Base-by-base conservation (phyloP, 495 filamentous ascomycete genomes). In the Aspergillus panamensis region DNA sequence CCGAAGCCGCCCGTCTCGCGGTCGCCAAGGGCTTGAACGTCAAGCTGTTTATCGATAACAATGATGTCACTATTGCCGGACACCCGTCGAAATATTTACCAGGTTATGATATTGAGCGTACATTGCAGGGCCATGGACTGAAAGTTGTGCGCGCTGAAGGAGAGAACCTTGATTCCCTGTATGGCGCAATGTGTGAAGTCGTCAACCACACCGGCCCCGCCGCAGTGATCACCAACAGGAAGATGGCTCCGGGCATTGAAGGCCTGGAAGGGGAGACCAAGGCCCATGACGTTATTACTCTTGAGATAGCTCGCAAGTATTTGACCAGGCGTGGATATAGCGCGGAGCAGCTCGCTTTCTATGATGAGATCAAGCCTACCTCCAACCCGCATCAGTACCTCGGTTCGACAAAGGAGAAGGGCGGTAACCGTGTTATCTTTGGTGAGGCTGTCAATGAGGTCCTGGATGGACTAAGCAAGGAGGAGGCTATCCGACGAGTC, bases 31-130 rank as follows among this genome's bases (percentile, higher is more conserved):
- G 69, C n/a, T 55, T 75, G 37, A 73, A 73, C 17, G 70, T 75
- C 19, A 75, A 75, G 67, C 48, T 75, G 8, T 75, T 75, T 54
- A 61, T 75, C 43, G 72, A 75, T 51, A 75, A 75, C 66, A 75
- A 75, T 53, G 72, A 75, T 51, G 72, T 75, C 35, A 75, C 72
- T 3, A 75, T 75, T 45, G 70, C 72, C 3, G 72, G 72, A 8
- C 70, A 75, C 29, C 72, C 72, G 1, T 75, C 72, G 0, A 29
- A 69, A 35, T 75, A 75, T 21, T 65, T 72, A 31, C 65, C 68
- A 49, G 72, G 72, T 16, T 75, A 71, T 17, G 67, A 73, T 19
- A 43, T 75, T 20, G 63, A 35, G 13, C 60, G 60, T 0, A 75
- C 69, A 7, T 66, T 75, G 0, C 21, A 62, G 6, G 72, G 72